These are phyloP conservation scores for Ogataea trehaloabstinens DNA, from an alignment of 805 yeast genomes.

Conservation along the genomic window DNA sequence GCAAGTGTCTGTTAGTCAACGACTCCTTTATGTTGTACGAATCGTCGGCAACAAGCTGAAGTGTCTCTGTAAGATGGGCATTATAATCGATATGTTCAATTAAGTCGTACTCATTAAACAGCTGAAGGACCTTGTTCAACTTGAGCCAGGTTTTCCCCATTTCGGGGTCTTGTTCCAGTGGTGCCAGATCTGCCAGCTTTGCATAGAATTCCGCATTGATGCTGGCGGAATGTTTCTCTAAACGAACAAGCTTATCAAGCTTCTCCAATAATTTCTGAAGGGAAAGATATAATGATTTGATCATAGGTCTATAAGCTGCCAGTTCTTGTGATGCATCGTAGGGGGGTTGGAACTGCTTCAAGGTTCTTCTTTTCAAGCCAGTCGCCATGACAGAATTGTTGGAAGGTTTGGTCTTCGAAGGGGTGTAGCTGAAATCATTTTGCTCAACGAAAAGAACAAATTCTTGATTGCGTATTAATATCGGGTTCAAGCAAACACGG, in stretches of 20 bases:
- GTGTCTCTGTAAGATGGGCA: constrained; percentile 75
- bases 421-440: constrained; percentile 37
- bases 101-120: constrained; percentile 75
- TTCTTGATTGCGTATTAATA: constrained; percentile 85
- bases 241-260: constrained; percentile 54
- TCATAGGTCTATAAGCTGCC: constrained; percentile 82
- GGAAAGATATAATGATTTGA: constrained; percentile 67
- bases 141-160: constrained; percentile 78
- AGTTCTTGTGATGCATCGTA: constrained; percentile 81
- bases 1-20: constrained; percentile 83
- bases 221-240: constrained; percentile 52
- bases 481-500: constrained; percentile 68
- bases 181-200: constrained; percentile 39
- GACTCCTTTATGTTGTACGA: constrained; percentile 90
- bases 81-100: constrained; percentile 67
- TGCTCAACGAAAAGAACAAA: constrained; percentile 63
- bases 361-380: constrained; percentile 82
- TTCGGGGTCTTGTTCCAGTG: constrained; percentile 54
- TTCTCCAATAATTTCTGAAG: constrained; percentile 52
- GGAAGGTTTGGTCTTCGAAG: constrained; percentile 39
- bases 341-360: constrained; percentile 90
- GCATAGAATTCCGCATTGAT: constrained; percentile 44
- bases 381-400: constrained; percentile 58
- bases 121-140: constrained; percentile 63
- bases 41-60: constrained; percentile 63